Conservation (phyloP, 2,329 filamentous ascomycete genomes). For the Truncatella angustata region DNA sequence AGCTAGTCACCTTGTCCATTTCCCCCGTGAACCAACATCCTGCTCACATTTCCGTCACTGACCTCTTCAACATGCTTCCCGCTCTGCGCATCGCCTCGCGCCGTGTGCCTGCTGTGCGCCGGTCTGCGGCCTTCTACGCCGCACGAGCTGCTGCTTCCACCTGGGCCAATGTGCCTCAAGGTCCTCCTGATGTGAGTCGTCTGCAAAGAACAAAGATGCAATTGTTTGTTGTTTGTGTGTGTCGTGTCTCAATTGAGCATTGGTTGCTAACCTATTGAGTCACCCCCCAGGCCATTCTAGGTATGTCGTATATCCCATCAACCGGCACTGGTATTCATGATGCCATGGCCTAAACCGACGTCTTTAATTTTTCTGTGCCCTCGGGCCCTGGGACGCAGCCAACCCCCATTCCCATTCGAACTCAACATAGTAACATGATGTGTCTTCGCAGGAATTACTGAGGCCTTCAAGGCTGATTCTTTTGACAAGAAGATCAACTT, state of each 20-base stretch:
- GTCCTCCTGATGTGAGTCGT: conserved; percentile 61
- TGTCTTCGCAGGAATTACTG: conserved; percentile 70
- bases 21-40: too few species aligned
- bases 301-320: conserved; percentile 54
- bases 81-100: conserved; percentile 53
- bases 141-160: conserved; percentile 68
- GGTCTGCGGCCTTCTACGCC: conserved; percentile 34
- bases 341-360: too few species aligned
- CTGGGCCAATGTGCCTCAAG: conserved; percentile 89
- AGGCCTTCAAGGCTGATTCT: conserved; percentile 96
- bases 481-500: conserved; percentile 98
- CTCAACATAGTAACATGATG: conserved; percentile 10
- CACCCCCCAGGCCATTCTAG: conserved; percentile 67
- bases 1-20: too few species aligned
- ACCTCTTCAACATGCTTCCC: conserved; percentile 50
- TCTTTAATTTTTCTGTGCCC: too few species aligned
- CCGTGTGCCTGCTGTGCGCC: conserved; percentile 39
- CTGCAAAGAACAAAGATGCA: neutral
- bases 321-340: too few species aligned
- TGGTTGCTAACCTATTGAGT: conserved; percentile 26
- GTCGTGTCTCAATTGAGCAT: neutral
- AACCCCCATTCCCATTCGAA: conserved; percentile 14
- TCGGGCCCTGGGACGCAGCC: neutral
- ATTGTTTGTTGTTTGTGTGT: too few species aligned
- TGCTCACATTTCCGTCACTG: neutral